Evolutionary conservation across 306 rosid species (phyloP).

Genomic region (Cucurbita moschata): DNA sequence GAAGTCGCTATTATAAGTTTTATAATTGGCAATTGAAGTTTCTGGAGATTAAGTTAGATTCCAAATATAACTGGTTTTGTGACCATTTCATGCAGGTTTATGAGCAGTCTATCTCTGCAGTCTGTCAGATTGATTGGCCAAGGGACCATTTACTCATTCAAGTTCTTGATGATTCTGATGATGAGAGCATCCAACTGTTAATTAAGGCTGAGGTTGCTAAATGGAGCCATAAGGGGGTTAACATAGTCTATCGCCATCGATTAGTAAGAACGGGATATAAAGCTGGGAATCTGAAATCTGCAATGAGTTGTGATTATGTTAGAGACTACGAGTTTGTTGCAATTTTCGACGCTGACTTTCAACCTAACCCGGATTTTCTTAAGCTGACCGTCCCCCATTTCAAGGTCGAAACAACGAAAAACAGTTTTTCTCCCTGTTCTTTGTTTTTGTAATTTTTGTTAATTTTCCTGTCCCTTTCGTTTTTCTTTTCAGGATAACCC

Average conservation of each 20-base stretch:
- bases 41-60: not conserved
- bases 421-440: not conserved
- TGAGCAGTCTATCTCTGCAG: slow-evolving; percentile 90
- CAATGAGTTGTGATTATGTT: slow-evolving; percentile 84
- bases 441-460: not conserved
- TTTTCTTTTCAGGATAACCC: slow-evolving; percentile 53
- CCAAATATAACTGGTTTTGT: not conserved
- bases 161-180: slow-evolving; percentile 86
- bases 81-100: slow-evolving; percentile 52
- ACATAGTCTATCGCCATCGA: slow-evolving; percentile 80
- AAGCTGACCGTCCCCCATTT: slow-evolving; percentile 75
- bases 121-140: slow-evolving; percentile 86
- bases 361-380: slow-evolving; percentile 91
- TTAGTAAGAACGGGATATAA: slow-evolving; percentile 75
- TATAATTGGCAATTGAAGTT: not conserved
- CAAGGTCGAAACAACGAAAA: slow-evolving; percentile 38
- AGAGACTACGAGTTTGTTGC: slow-evolving; percentile 82
- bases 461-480: not conserved
- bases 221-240: slow-evolving; percentile 76
- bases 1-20: not conserved
- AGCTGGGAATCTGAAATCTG: slow-evolving; percentile 97
- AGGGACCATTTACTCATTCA: slow-evolving; percentile 71
- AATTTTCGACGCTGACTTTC: slow-evolving; percentile 91
- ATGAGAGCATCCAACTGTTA: slow-evolving; percentile 66
- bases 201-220: slow-evolving; percentile 62